A percentile compares a stretch with the other conserved stretches of the same genome.
Conservation (phyloP, 106 monocot species). For the Posidonia australis region DNA sequence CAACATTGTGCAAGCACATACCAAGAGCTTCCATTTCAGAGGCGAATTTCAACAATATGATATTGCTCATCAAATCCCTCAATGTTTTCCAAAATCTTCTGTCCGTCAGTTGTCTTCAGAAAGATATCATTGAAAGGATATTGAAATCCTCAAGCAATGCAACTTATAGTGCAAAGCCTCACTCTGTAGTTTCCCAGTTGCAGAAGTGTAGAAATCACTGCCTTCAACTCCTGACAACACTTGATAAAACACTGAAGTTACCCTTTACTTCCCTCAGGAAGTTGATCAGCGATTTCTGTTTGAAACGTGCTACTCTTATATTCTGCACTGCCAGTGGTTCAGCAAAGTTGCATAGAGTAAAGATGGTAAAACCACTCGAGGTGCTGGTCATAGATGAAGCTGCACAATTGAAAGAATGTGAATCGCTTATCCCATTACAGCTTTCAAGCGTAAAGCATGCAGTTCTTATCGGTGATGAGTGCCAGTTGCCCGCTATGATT, state of each 20-base stretch:
- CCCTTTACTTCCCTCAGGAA: neutral
- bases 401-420: too few relatives aligned
- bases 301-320: constrained; percentile 5
- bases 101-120: neutral
- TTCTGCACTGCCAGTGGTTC: constrained; percentile 27
- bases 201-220: neutral
- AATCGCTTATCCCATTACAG: constrained; percentile 27
- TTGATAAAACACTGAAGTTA: neutral
- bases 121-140: neutral
- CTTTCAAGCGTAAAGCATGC: constrained; percentile 15
- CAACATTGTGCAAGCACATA: too few relatives aligned
- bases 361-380: neutral
- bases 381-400: constrained; percentile 41
- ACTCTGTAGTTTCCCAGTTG: neutral
- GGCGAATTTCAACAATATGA: neutral
- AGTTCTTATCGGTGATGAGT: constrained; percentile 27
- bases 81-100: neutral
- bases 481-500: constrained; percentile 27
- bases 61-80: neutral
- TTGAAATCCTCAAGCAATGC: neutral
- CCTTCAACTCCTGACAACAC: constrained; percentile 1
- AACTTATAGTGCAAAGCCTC: neutral
- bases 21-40: too few relatives aligned
- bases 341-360: constrained; percentile 8
- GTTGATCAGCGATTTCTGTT: constrained; percentile 4